Evolutionary conservation across 805 yeast species (phyloP).

Genomic region (Myxozyma sirexii): DNA sequence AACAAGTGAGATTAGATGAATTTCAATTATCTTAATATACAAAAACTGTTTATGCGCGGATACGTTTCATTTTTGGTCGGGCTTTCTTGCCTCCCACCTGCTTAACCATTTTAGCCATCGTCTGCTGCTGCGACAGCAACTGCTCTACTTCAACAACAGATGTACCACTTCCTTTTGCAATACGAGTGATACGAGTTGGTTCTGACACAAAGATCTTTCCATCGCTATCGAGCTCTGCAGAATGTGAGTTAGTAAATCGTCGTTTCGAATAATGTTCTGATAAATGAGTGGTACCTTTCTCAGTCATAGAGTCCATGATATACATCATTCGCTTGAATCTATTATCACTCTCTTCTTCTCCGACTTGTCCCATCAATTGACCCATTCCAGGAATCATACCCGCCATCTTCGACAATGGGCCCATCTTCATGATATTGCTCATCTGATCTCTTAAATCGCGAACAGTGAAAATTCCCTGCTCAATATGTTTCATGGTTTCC

Average conservation of each 20-base stretch:
- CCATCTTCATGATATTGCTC: slow-evolving; percentile 95
- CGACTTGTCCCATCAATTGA: slow-evolving; percentile 79
- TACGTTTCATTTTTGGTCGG: slow-evolving; percentile 27
- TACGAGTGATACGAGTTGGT: slow-evolving; percentile 84
- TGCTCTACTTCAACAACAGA: slow-evolving; percentile 90
- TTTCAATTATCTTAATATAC: background rate
- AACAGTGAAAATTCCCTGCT: slow-evolving; percentile 91
- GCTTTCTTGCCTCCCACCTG: slow-evolving; percentile 49
- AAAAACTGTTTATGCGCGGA: slow-evolving; percentile 15
- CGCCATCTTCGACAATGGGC: slow-evolving; percentile 91
- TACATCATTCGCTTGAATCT: slow-evolving; percentile 85
- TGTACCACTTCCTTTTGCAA: slow-evolving; percentile 94
- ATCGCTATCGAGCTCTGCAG: slow-evolving; percentile 80
- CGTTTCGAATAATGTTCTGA: background rate
- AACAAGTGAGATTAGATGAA: background rate
- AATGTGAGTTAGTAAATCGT: background rate
- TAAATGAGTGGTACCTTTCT: slow-evolving; percentile 43
- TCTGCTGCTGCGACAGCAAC: slow-evolving; percentile 84
- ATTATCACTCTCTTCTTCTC: slow-evolving; percentile 75
- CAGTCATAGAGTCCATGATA: slow-evolving; percentile 95
- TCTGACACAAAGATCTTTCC: slow-evolving; percentile 77
- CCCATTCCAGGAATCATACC: slow-evolving; percentile 94
- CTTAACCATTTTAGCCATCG: slow-evolving; percentile 93
- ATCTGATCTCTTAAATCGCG: slow-evolving; percentile 91
- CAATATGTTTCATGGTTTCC: slow-evolving; percentile 81